A percentile compares a stretch with the other conserved stretches of the same genome.
Conservation (phyloP, 352 stramenopile genomes). For the Globisporangium abappressorium region DNA sequence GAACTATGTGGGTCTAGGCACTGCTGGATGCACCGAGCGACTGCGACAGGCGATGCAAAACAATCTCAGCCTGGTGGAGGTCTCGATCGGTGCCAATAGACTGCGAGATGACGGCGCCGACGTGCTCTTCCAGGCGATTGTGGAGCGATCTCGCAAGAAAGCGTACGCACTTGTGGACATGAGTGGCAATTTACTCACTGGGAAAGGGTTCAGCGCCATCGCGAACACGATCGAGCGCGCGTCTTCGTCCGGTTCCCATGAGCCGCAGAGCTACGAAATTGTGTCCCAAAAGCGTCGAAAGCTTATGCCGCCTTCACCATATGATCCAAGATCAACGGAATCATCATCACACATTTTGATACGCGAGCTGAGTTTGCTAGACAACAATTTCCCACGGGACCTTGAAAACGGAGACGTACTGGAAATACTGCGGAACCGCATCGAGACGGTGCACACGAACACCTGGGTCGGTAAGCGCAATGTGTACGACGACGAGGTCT, state of each 20-base stretch:
- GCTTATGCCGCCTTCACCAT: neutral
- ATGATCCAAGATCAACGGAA: neutral
- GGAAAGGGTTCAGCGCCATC: constrained; percentile 39
- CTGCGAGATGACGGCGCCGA: constrained; percentile 54
- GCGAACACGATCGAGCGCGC: constrained; percentile 28
- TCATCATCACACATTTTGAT: constrained; percentile 21
- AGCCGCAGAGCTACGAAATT: neutral
- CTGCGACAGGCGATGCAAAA: constrained; percentile 45
- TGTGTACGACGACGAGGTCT: constrained; percentile 86
- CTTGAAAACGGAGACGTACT: constrained; percentile 27
- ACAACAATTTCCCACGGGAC: constrained; percentile 62
- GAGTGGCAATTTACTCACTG: constrained; percentile 74
- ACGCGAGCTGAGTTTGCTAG: constrained; percentile 57
- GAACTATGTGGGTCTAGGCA: constrained; percentile 64
- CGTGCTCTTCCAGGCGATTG: constrained; percentile 47
- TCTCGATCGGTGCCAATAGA: constrained; percentile 71
- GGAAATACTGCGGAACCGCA: constrained; percentile 24
- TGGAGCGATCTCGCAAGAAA: constrained; percentile 36
- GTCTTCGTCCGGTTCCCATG: neutral
- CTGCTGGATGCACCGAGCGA: constrained; percentile 41
- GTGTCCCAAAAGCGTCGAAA: constrained; percentile 13
- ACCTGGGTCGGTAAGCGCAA: constrained; percentile 58
- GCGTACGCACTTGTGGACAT: constrained; percentile 55
- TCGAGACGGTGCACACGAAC: constrained; percentile 57
- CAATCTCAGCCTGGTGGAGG: constrained; percentile 41